These are phyloP conservation scores for Aspergillus tubingensis DNA, from an alignment of 2,329 filamentous ascomycete species.

Conservation along the genomic window DNA sequence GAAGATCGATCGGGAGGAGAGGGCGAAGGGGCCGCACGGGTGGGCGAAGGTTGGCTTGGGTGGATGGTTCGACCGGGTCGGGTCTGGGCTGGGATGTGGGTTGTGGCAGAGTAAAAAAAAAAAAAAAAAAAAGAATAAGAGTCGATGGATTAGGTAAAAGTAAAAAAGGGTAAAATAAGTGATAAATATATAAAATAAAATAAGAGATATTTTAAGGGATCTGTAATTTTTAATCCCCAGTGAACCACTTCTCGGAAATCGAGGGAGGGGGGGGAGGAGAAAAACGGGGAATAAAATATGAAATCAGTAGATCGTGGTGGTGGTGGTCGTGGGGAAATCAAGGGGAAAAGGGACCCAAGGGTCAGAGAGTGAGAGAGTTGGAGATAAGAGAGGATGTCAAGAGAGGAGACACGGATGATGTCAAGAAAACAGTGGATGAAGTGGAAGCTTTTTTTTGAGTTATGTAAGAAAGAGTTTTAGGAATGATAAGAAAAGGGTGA, in stretches of 20 bases:
- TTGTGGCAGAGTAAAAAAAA: constrained; percentile 9
- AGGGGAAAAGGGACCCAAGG: not conserved
- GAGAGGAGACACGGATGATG: no score
- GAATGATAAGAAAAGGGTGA: constrained; percentile 5
- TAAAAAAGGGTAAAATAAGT: not conserved
- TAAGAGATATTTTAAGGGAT: no score
- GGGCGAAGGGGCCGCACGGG: constrained; percentile 22
- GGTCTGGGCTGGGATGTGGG: not conserved
- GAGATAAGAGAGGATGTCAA: not conserved
- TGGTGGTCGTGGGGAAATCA: not conserved
- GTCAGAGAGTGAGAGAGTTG: not conserved
- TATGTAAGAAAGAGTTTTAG: no score
- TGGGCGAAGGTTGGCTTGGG: constrained; percentile 6
- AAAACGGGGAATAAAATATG: no score
- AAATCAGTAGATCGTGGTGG: not conserved
- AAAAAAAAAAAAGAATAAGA: no score
- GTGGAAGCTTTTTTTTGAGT: no score
- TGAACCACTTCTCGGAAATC: not conserved
- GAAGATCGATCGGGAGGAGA: constrained; percentile 21
- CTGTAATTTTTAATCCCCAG: not conserved
- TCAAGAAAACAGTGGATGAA: no score
- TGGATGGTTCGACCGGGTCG: not conserved
- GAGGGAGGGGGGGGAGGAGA: not conserved
- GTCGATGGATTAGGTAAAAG: constrained; percentile 11
- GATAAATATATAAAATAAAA: no score